Conservation (phyloP, 2,329 filamentous ascomycete genomes). For the Diaporthe sp. region DNA sequence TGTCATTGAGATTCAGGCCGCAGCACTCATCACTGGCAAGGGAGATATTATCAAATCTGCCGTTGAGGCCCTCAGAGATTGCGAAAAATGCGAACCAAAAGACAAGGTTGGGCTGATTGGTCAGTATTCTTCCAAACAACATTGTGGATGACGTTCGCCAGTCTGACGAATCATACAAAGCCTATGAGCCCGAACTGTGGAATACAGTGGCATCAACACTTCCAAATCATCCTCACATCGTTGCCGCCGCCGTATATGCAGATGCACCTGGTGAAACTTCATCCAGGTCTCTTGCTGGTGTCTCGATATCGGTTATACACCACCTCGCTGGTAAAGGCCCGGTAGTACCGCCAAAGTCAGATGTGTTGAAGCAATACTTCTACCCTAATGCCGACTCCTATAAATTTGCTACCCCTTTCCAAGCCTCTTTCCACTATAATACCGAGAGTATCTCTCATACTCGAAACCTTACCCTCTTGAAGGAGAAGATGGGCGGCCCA, state of each 20-base stretch:
- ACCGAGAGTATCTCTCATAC: conserved; percentile 70
- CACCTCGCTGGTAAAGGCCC: conserved; percentile 37
- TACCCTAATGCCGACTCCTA: conserved; percentile 32
- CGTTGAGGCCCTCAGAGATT: conserved; percentile 16
- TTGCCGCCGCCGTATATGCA: conserved; percentile 39
- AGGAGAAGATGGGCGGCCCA: conserved; percentile 73
- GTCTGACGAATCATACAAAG: conserved; percentile 5
- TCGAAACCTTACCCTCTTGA: conserved; percentile 75
- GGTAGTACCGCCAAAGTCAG: neutral
- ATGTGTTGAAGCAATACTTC: conserved; percentile 22
- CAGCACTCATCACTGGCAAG: conserved; percentile 1
- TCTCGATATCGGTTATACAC: conserved; percentile 32
- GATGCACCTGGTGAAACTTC: conserved; percentile 15
- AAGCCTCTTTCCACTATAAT: conserved; percentile 44
- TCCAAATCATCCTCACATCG: conserved; percentile 26
- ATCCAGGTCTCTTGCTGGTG: neutral
- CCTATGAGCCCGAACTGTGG: conserved; percentile 39
- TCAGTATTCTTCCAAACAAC: neutral
- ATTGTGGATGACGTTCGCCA: neutral
- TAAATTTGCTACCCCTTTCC: conserved; percentile 40
- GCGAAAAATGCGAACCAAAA: conserved; percentile 38
- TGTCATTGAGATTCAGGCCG: conserved; percentile 38
- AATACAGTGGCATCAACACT: conserved; percentile 26
- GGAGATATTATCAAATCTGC: conserved; percentile 26
- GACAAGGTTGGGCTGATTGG: conserved; percentile 39